phyloP scores from a whole-genome alignment of 805 yeast genomes.

The Pichia deserticola region DNA sequence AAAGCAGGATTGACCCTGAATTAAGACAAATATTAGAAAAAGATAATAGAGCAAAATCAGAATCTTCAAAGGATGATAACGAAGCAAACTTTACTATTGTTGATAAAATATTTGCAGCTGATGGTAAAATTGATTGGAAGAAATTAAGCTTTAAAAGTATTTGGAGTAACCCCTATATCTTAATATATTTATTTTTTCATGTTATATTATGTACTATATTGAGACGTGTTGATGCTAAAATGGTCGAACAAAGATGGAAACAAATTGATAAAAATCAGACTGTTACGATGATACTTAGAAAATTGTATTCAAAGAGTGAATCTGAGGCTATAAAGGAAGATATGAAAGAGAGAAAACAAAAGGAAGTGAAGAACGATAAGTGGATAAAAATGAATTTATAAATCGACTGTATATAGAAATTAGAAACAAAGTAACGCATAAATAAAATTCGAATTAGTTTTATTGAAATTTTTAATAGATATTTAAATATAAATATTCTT shows the following conservation, averaged over 20 bases:
- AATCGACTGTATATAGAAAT: too few species aligned
- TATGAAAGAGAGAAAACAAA: not conserved
- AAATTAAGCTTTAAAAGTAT: conserved; percentile 8
- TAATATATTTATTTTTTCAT: conserved; percentile 17
- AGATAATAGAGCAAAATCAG: not conserved
- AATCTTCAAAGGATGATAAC: not conserved
- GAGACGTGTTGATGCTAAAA: conserved; percentile 12
- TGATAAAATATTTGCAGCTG: conserved; percentile 5
- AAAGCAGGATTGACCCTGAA: not conserved
- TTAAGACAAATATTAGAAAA: not conserved
- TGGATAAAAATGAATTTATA: too few species aligned
- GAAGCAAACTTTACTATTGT: not conserved
- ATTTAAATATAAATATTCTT: too few species aligned
- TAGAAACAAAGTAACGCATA: too few species aligned
- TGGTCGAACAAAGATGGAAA: conserved; percentile 24
- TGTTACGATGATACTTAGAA: conserved; percentile 18
- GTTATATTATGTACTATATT: conserved; percentile 13
- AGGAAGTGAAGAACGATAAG: not conserved
- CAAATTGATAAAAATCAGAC: conserved; percentile 23
- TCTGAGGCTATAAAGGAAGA: not conserved
- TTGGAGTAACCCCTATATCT: conserved; percentile 16
- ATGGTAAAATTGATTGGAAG: conserved; percentile 7
- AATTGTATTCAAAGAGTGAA: conserved; percentile 16
- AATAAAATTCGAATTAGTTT: too few species aligned
- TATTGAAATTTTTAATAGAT: too few species aligned